These are phyloP conservation scores for Daucus carota DNA, from an alignment of 129 eudicot genomes.

Conservation along the genomic window DH1_v3.0 NC_030385.2:45285501-45286000, in stretches of 20 bases:
- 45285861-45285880: too few species aligned
- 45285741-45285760: not conserved
- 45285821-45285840: not conserved
- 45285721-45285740: not conserved
- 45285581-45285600: not conserved
- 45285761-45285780: not conserved
- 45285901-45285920: not conserved
- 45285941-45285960: not conserved
- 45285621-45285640: not conserved
- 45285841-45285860: not conserved
- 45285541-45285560: not conserved
- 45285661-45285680: not conserved
- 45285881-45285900: not conserved
- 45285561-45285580: not conserved
- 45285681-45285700: not conserved
- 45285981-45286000: not conserved
- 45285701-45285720: not conserved
- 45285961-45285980: not conserved
- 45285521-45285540: not conserved
- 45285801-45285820: not conserved
- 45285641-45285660: not conserved
- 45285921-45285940: not conserved
- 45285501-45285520: not conserved
- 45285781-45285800: not conserved
- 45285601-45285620: not conserved